phyloP scores from a whole-genome alignment of 139 green algal species.

The Penium margaritaceum region DNA sequence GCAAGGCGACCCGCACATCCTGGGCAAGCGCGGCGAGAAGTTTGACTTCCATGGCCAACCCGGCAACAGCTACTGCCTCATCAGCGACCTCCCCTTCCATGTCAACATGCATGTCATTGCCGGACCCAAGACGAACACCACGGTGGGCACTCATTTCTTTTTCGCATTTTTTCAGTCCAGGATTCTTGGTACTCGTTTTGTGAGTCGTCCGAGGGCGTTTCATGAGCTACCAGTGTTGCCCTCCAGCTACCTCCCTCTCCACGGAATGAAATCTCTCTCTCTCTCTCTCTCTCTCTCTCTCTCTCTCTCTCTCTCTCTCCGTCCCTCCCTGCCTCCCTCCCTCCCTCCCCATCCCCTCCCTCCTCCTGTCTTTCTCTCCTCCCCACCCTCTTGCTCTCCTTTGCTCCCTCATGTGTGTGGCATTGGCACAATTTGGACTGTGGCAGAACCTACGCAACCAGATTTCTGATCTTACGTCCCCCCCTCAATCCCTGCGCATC shows the following conservation, averaged over 20 bases:
- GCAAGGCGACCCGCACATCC: conserved; percentile 36
- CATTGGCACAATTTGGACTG: too few species aligned
- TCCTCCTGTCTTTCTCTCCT: not conserved
- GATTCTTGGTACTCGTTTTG: not conserved
- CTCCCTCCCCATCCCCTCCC: not conserved
- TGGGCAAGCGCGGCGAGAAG: conserved; percentile 21
- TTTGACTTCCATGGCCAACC: conserved; percentile 43
- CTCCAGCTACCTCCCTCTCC: conserved; percentile 1
- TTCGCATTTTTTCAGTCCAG: not conserved
- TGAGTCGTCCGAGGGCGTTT: conserved; percentile 7
- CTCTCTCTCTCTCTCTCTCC: not conserved
- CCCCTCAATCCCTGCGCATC: too few species aligned
- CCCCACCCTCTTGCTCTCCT: too few species aligned
- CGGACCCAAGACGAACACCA: conserved; percentile 17
- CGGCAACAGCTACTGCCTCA: conserved; percentile 37
- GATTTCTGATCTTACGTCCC: too few species aligned
- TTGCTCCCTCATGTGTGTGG: too few species aligned
- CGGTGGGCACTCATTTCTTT: conserved; percentile 15
- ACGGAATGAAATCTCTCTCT: not conserved
- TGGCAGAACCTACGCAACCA: too few species aligned
- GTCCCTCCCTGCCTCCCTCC: not conserved
- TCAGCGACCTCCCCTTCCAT: conserved; percentile 33
- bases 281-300: conserved; percentile 1
- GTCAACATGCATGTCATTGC: conserved; percentile 44
- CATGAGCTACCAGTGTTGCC: not conserved